Base-by-base conservation (phyloP, 345 rosid genomes). In the Erucastrum elatum region DNA sequence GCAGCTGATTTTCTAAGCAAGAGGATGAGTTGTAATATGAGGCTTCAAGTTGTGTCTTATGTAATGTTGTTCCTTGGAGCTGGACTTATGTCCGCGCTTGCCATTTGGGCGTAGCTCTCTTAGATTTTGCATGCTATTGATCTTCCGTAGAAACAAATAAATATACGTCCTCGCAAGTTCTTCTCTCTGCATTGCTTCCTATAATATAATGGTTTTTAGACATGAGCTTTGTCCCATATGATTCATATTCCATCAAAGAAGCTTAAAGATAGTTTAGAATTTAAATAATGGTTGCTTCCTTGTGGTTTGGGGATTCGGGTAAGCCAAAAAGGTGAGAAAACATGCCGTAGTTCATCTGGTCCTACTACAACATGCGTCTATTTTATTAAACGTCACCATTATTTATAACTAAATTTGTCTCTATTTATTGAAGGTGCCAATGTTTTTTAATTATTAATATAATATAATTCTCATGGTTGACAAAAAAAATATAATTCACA, bases 1-100 rank as follows among this genome's bases (percentile, higher is more conserved):
- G 99, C 99, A 16, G 96, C 97, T 1, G 98, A 93, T 82, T 95
- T 93, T 73, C 85, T 90, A 0, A 91, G 98, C 61, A 90, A 89
- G 85, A 90, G 90, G 80, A 95, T 89, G 99, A 89, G 97, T 61
- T 93, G 97, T 87, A 91, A 95, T 70, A 75, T 90, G 66, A 93
- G 98, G 64, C 89, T 93, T 66, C 97, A 91, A 77, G 74, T 90
- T 4, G 93, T 83, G 31, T 88, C 97, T 53, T 90, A 91, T 81
- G 60, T 74, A 46, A 88, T 86, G 89, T 93, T 95, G 68, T 91
- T 93, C 83, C 86, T 95, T n/a, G 98, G 98, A 30, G 96, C 98
- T 75, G 97, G 92, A 61, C 66, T 90, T 77, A 95, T 95, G 98
- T 82, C 99, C 46, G 72, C 83, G 16, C 94, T 93, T 21, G 99